These are phyloP conservation scores for Polymyxa betae DNA, from an alignment of 208 protist genomes.

Conservation along the genomic window DNA sequence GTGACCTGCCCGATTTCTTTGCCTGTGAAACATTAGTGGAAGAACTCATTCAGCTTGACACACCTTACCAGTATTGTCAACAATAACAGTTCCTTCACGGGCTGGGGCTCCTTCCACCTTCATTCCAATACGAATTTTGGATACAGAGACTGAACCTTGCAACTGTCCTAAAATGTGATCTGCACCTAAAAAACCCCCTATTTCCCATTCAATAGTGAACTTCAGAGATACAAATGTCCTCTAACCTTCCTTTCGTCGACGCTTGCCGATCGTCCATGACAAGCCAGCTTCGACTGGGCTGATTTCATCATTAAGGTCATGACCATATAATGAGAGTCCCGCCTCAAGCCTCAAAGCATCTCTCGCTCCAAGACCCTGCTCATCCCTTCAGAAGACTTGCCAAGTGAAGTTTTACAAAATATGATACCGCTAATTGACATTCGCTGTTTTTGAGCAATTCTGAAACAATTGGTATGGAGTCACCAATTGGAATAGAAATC, in stretches of 20 bases:
- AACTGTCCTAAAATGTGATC: constrained; percentile 53
- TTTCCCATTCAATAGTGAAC: not conserved
- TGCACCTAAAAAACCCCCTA: constrained; percentile 33
- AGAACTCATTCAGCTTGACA: not conserved
- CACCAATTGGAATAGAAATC: constrained; percentile 74
- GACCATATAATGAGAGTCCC: constrained; percentile 95
- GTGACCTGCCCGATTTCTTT: constrained; percentile 84
- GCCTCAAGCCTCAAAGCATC: constrained; percentile 94
- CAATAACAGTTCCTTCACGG: constrained; percentile 78
- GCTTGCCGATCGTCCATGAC: constrained; percentile 90
- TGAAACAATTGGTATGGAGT: not conserved
- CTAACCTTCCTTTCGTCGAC: constrained; percentile 84
- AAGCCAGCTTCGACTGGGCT: constrained; percentile 89
- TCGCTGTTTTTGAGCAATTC: constrained; percentile 34
- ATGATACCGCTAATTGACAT: constrained; percentile 52
- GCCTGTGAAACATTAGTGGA: not conserved
- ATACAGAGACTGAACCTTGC: constrained; percentile 59
- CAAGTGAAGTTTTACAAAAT: not conserved
- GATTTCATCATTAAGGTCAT: constrained; percentile 90
- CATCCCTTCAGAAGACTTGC: not conserved
- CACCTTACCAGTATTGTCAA: constrained; percentile 73
- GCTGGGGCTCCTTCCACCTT: constrained; percentile 85
- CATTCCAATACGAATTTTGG: constrained; percentile 84
- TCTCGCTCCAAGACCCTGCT: constrained; percentile 87
- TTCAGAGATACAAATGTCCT: constrained; percentile 79